Conservation (phyloP, 371 early-diverging fungal species). For the Syncephalastrum sp. region DNA sequence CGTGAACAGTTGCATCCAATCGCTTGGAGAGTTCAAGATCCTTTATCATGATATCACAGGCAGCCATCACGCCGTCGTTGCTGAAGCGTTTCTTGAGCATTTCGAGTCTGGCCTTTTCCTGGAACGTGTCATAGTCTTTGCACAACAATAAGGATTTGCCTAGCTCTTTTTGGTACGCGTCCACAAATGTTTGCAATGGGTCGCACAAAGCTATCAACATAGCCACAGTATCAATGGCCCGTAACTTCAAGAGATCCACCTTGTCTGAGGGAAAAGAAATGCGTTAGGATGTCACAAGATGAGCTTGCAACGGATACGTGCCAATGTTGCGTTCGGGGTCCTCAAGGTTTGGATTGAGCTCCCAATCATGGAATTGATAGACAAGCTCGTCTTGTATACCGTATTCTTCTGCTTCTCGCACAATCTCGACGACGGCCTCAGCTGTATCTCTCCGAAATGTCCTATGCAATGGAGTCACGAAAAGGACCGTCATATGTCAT, state of each 20-base stretch:
- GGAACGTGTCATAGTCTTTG: slow-evolving; percentile 26
- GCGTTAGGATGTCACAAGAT: too few species aligned
- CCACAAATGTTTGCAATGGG: slow-evolving; percentile 22
- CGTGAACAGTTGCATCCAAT: slow-evolving; percentile 32
- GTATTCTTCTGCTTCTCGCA: slow-evolving; percentile 20
- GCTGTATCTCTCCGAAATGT: slow-evolving; percentile 25
- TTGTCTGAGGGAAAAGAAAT: slow-evolving; percentile 3
- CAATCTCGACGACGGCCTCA: slow-evolving; percentile 27
- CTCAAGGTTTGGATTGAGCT: slow-evolving; percentile 12
- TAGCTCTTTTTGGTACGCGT: slow-evolving; percentile 27
- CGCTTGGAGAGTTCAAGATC: slow-evolving; percentile 34
- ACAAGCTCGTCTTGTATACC: slow-evolving; percentile 14
- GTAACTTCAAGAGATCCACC: slow-evolving; percentile 15
- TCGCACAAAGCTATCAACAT: slow-evolving; percentile 37
- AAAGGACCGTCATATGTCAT: neutral
- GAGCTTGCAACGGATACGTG: too few species aligned
- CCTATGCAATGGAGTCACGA: slow-evolving; percentile 4
- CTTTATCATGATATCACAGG: slow-evolving; percentile 44
- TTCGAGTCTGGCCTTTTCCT: slow-evolving; percentile 28
- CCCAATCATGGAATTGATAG: slow-evolving; percentile 24
- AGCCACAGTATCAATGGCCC: slow-evolving; percentile 28
- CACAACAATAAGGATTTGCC: slow-evolving; percentile 18
- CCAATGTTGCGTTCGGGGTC: too few species aligned
- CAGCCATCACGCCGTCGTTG: slow-evolving; percentile 24
- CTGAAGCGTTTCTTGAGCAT: slow-evolving; percentile 31